phyloP scores from a whole-genome alignment of 805 yeast species.

The Jamesozyma jinghongensis region DNA sequence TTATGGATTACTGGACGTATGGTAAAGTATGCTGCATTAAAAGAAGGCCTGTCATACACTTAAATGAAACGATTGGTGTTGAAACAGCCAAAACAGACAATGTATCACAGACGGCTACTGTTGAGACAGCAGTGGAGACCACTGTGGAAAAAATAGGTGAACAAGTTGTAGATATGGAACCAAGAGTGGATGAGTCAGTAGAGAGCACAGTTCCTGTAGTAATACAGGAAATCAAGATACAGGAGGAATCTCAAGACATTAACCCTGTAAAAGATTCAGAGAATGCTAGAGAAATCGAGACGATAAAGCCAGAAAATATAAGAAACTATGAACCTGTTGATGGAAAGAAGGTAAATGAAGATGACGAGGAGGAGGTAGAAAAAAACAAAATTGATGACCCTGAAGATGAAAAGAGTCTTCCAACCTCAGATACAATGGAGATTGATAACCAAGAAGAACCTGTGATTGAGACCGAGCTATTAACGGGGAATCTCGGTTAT shows the following conservation, averaged over 20 bases:
- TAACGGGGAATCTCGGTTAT: conserved; percentile 30
- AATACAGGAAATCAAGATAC: too few relatives aligned
- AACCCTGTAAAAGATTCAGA: neutral
- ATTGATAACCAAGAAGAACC: neutral
- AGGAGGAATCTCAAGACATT: neutral
- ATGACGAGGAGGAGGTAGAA: neutral
- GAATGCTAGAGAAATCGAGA: neutral
- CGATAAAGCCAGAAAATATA: conserved; percentile 3
- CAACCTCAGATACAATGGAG: conserved; percentile 3
- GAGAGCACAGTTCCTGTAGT: too few relatives aligned
- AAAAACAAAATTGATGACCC: conserved; percentile 5
- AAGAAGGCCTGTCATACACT: conserved; percentile 30
- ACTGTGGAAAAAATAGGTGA: neutral
- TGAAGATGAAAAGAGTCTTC: neutral
- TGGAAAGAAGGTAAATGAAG: neutral
- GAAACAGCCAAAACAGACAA: neutral
- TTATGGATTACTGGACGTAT: conserved; percentile 66
- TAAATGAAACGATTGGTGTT: neutral
- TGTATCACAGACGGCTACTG: too few relatives aligned
- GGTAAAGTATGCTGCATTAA: conserved; percentile 65
- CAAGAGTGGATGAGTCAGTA: too few relatives aligned
- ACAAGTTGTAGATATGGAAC: neutral
- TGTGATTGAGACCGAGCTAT: conserved; percentile 32
- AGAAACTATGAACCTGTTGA: neutral
- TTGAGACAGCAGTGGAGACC: too few relatives aligned